Percentiles rank a stretch among this genome's conserved stretches.
phyloP scores from a whole-genome alignment of 1,284 basidiomycete genomes.

The Megacollybia platyphylla region DNA sequence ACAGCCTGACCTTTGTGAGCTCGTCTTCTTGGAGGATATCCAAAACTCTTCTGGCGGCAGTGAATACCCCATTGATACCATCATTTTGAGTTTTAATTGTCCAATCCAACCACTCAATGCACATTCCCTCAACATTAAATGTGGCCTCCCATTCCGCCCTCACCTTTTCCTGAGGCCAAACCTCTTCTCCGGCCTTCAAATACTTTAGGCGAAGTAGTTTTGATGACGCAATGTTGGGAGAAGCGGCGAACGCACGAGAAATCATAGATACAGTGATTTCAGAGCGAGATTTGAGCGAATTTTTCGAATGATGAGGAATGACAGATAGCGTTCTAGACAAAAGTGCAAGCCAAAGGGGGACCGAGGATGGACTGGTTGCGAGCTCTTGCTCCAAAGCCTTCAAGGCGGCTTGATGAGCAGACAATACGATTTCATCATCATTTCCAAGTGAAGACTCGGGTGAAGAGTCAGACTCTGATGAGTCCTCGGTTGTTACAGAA shows the following conservation, averaged over 20 bases:
- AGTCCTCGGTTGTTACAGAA: slow-evolving; percentile 28
- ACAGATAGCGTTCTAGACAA: slow-evolving; percentile 46
- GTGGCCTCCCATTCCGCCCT: slow-evolving; percentile 63
- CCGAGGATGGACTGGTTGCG: slow-evolving; percentile 30
- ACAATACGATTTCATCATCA: slow-evolving; percentile 22
- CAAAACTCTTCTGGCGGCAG: slow-evolving; percentile 32
- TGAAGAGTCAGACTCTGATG: slow-evolving; percentile 30
- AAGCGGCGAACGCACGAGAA: slow-evolving; percentile 44
- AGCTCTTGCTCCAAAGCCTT: slow-evolving; percentile 47
- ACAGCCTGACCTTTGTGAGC: slow-evolving; percentile 42
- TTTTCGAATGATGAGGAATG: slow-evolving; percentile 48
- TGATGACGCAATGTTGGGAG: slow-evolving; percentile 37
- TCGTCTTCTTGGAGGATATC: slow-evolving; percentile 34
- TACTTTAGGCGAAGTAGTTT: slow-evolving; percentile 45
- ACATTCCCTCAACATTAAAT: slow-evolving; percentile 31
- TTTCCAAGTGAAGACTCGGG: slow-evolving; percentile 14
- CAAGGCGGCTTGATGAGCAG: slow-evolving; percentile 45
- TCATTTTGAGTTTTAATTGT: slow-evolving; percentile 31
- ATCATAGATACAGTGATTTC: slow-evolving; percentile 63
- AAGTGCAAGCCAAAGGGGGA: slow-evolving; percentile 54
- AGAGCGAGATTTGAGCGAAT: slow-evolving; percentile 47
- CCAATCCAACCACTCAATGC: slow-evolving; percentile 70
- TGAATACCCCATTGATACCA: slow-evolving; percentile 38
- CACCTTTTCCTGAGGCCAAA: slow-evolving; percentile 49
- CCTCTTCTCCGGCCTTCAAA: slow-evolving; percentile 55